Base-by-base conservation (phyloP, 177 flowering plant genomes). In the Vitis hybrid region DNA sequence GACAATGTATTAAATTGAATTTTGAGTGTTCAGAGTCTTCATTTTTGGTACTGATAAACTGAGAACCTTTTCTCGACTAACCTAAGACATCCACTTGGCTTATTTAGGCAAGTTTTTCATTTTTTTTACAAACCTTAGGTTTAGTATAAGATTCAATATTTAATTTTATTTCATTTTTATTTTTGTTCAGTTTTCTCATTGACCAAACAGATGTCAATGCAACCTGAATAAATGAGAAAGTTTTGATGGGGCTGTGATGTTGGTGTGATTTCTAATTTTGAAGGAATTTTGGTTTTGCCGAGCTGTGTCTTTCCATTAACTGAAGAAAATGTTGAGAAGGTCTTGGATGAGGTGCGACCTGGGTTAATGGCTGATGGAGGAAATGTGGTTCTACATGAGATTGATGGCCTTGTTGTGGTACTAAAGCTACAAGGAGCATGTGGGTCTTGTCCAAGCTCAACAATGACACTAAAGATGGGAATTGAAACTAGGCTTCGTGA, bases 401-500 rank as follows among this genome's bases (percentile, higher is more conserved):
- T 94, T 61, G 98, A 94, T 81, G 98, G 97, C 27, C 92, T 89
- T 67, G 88, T 89, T 65, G 96, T 94, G 18, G 86, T 92, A 4
- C 76, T 94, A 72, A 94, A 94, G 88, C 86, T 94, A n/a, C 94
- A 94, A 83, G 98, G 97, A 30, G 98, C 98, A 46, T 94, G 98
- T 77, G 98, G 98, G 13, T 94, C 98, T 9, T 94, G 98, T 77
- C 97, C 94, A 52, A 92, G 98, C 83, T 92, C 98, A 62, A 77
- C 94, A 11, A 90, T 90, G 98, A 94, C 98, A 0, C 76, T 94
- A 54, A 94, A 84, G 74, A 87, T 85, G 90, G 98, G 98, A 41
- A 94, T 92, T 27, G 93, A 94, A 78, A 85, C 88, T 55, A 79
- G 91, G 1, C 86, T 94, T 17, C 84, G 87, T 13, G 98, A 94